Base-by-base conservation (phyloP, 73 alveolate genomes). In the Symbiodinium pilosum region DNA sequence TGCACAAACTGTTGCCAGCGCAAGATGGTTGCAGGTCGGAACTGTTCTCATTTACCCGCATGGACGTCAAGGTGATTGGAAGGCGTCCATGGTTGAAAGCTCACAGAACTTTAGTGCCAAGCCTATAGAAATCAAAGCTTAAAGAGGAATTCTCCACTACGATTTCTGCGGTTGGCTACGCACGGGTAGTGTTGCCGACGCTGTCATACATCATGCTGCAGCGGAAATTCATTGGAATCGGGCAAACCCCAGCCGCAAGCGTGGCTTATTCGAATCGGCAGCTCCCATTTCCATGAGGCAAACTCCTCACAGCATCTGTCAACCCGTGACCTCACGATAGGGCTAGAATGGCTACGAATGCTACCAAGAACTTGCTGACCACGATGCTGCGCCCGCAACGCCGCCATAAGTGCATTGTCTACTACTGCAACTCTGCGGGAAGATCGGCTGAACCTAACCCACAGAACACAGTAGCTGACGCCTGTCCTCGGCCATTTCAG, bases 181-280 rank as follows among this genome's bases (percentile, higher is more conserved):
- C 14, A 54, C 14, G 14, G 75, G 75, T 14, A 24, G 75, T 54
- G 14, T 54, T 24, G n/a, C 75, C 75, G 24, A 54, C 14, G 75
- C 75, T 14, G 75, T 14, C n/a, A 18, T 54, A 18, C 24, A 18
- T 14, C 75, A n/a, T n/a, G n/a, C 59, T 47, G 18, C 87, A 21
- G 47, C 43, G 36, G 24, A 26, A 68, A 7, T 68, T 93, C 98
- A n/a, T 93, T 93, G 84, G 98, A 93, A 85, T 73, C 92, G 5
- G 98, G 98, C 84, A 93, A 36, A 69, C 98, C 98, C 98, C 98
- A 93, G 32, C 85, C 93, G 28, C 98, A 93, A 8, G 92, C 92
- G 12, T 77, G 93, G 43, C 98, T 93, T 54, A 81, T 52, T 41
- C 92, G 98, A 40, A 93, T 81, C 0, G 92, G 98, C 84, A 93